These are phyloP conservation scores for Colletotrichum navitas DNA, from an alignment of 2,329 filamentous ascomycete genomes.

Conservation along the genomic window DNA sequence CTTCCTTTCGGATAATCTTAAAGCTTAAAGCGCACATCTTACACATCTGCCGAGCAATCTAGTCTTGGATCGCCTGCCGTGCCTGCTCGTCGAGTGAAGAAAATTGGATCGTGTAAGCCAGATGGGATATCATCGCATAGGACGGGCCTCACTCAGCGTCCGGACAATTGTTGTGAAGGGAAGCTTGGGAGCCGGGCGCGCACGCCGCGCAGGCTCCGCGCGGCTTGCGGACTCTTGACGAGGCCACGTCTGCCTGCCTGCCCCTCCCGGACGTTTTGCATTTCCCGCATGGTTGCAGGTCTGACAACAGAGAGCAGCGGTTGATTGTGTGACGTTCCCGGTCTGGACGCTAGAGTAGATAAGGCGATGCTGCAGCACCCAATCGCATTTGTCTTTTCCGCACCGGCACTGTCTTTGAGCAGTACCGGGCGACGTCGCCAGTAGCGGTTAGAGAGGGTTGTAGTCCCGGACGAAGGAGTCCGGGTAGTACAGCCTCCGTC, in stretches of 20 bases:
- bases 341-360: too few relatives aligned
- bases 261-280: too few relatives aligned
- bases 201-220: not conserved
- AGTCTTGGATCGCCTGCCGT: not conserved
- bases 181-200: not conserved
- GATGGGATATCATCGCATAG: not conserved
- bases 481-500: not conserved
- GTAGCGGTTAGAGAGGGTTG: not conserved
- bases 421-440: not conserved
- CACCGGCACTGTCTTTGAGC: not conserved
- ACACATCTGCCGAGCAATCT: not conserved
- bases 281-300: not conserved
- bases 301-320: not conserved
- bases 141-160: not conserved
- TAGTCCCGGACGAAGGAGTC: not conserved
- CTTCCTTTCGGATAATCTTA: constrained; percentile 29
- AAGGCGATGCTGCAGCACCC: not conserved
- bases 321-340: not conserved
- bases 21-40: constrained; percentile 30
- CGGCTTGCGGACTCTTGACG: not conserved
- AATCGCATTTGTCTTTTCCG: not conserved
- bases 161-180: not conserved
- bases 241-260: not conserved
- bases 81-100: not conserved
- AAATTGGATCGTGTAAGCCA: not conserved